Evolutionary conservation across 345 rosid genomes (phyloP), one percentile per base, ranked within the genome.

Genomic region (Sisymbrium altissimum): DNA sequence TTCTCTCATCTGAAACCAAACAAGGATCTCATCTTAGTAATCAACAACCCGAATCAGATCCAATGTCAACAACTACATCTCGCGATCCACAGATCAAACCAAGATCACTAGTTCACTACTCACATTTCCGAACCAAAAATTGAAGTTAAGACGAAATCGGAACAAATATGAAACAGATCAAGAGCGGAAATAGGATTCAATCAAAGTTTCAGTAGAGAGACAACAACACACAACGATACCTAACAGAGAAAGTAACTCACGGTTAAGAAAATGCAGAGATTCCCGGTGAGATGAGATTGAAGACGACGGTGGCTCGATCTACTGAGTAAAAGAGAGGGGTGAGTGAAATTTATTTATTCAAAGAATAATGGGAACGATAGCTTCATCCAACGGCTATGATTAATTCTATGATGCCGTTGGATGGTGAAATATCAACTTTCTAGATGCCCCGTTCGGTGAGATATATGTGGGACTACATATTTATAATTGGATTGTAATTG

Each of bases 1-100:
- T 75, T 89, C 91, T 39, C 95, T 86, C 91, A 89, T 89, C 75
- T 70, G 71, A 64, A 69, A 63, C 0, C 38, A 27, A 35, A 54
- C 64, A 53, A 15, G 25, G 17, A 68, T 43, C 63, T 59, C 49
- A 27, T 15, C 21, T 75, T 43, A 68, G 11, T 44, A 61, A 41
- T 21, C 70, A 68, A 50, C 36, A 36, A 62, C 36, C 43, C 5
- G 39, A 7, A 41, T 62, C 27, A 76, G 66, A 55, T 70, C 75
- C 48, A 50, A 13, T 55, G n/a, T 54, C 30, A 45, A 39, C 68
- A 49, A 6, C 18, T 38, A 27, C 0, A 49, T 75, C 40, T 50
- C 32, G 38, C 19, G 79, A 75, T 68, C 63, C 0, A 44, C 70
- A 53, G 61, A 41, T 30, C 43, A 61, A 59, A n/a, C 40, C 6